Evolutionary conservation across 2,329 filamentous ascomycete species (phyloP).

Genomic region (Colletotrichum sp.): DNA sequence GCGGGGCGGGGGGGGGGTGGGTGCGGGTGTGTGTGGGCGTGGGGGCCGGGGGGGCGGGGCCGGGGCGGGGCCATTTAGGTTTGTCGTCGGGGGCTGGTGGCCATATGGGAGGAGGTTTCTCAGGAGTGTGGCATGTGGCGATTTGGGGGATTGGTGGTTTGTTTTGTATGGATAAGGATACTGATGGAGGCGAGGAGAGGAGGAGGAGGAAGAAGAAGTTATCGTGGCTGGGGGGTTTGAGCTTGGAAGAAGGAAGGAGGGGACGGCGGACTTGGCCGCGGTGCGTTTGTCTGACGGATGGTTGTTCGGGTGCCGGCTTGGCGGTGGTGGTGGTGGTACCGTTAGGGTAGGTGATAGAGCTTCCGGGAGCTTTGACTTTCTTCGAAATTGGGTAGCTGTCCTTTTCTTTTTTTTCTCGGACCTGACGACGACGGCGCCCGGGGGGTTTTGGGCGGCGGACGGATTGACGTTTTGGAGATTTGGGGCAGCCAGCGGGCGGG

Average conservation of each 20-base stretch:
- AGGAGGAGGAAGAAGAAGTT: neutral
- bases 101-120: slow-evolving; percentile 3
- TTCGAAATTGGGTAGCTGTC: neutral
- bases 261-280: neutral
- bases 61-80: too few relatives aligned
- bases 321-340: neutral
- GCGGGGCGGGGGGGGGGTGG: too few relatives aligned
- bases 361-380: neutral
- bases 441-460: neutral
- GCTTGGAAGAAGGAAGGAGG: neutral
- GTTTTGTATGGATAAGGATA: neutral
- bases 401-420: neutral
- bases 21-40: too few relatives aligned
- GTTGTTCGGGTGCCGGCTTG: neutral
- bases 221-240: neutral
- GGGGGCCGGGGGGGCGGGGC: too few relatives aligned
- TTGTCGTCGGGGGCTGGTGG: neutral
- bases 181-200: neutral
- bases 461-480: neutral
- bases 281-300: neutral
- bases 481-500: neutral
- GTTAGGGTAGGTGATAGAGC: neutral
- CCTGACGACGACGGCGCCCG: neutral
- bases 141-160: neutral
- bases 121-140: neutral